Percentiles rank a stretch among this genome's conserved stretches.
Evolutionary conservation across 2,329 filamentous ascomycete species (phyloP).

Genomic region (Huntiella moniliformis): DNA sequence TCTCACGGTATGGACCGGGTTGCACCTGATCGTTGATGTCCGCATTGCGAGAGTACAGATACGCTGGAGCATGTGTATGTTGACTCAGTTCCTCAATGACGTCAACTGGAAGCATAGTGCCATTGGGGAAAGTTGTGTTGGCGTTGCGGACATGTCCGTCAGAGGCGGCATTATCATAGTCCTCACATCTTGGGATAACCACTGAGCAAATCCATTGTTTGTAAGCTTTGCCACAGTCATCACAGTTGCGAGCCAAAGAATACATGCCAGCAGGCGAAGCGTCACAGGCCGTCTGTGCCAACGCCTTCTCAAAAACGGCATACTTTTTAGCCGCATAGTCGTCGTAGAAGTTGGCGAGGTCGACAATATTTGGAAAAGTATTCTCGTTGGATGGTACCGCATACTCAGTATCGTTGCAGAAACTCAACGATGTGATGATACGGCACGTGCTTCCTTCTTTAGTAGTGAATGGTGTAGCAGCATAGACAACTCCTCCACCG

Average conservation of each 20-base stretch:
- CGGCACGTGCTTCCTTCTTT: constrained; percentile 68
- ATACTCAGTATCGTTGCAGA: constrained; percentile 79
- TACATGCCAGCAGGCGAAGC: constrained; percentile 55
- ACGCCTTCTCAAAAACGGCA: constrained; percentile 58
- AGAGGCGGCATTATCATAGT: constrained; percentile 41
- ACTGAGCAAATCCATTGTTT: constrained; percentile 92
- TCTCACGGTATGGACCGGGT: constrained; percentile 85
- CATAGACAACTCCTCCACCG: constrained; percentile 62
- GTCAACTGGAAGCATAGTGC: constrained; percentile 29
- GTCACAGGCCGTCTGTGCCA: constrained; percentile 75
- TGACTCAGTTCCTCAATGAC: constrained; percentile 16
- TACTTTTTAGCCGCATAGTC: constrained; percentile 50
- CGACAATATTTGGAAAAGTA: constrained; percentile 37
- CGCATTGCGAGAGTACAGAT: constrained; percentile 45
- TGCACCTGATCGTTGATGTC: constrained; percentile 52
- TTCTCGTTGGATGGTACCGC: constrained; percentile 67
- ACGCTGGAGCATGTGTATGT: constrained; percentile 16
- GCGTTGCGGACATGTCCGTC: constrained; percentile 45
- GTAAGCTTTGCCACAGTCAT: constrained; percentile 62
- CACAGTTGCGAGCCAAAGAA: constrained; percentile 60
- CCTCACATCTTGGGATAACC: constrained; percentile 77
- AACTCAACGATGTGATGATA: constrained; percentile 68
- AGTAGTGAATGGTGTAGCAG: constrained; percentile 54
- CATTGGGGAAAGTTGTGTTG: constrained; percentile 50
- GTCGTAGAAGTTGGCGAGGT: constrained; percentile 61